A percentile compares a stretch with the other conserved stretches of the same genome.
Conservation (phyloP, 495 filamentous ascomycete genomes). For the Parachaetomium inaequale region DNA sequence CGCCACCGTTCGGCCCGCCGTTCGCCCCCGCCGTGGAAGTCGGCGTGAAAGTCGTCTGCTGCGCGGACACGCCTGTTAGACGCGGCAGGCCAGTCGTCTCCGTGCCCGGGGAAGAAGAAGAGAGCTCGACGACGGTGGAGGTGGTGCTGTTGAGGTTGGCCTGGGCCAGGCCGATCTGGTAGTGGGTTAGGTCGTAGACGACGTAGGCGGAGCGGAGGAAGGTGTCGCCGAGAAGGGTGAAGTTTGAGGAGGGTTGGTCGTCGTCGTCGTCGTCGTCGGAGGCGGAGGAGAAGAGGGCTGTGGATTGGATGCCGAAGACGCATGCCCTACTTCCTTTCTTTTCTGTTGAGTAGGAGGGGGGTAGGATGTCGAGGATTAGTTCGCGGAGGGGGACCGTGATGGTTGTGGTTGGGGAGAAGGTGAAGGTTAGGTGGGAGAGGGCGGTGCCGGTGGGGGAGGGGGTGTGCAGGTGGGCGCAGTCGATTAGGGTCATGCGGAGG, state of each 20-base stretch:
- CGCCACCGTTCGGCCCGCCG: not conserved
- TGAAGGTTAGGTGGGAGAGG: conserved; percentile 57
- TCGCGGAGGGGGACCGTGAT: conserved; percentile 72
- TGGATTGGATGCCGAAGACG: conserved; percentile 44
- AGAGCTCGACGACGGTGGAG: conserved; percentile 46
- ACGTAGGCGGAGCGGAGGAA: conserved; percentile 92
- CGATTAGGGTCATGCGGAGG: conserved; percentile 44
- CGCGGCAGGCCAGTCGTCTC: conserved; percentile 35
- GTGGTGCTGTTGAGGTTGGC: conserved; percentile 74
- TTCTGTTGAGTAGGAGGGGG: conserved; percentile 18
- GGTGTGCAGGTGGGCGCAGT: conserved; percentile 49
- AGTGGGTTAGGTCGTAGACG: conserved; percentile 82
- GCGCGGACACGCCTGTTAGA: conserved; percentile 36
- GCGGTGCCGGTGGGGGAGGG: conserved; percentile 58
- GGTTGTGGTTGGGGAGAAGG: conserved; percentile 49
- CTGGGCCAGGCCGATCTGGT: conserved; percentile 80
- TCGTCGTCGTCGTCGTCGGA: conserved; percentile 7
- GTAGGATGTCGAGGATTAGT: conserved; percentile 60
- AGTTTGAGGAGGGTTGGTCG: no score
- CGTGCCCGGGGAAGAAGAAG: conserved; percentile 16
- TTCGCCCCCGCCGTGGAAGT: not conserved
- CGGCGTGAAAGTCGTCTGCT: conserved; percentile 25
- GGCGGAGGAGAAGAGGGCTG: conserved; percentile 23
- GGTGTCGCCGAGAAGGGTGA: conserved; percentile 68
- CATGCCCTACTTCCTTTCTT: conserved; percentile 32